A percentile compares a stretch with the other conserved stretches of the same genome.
Conservation (phyloP, 208 protist genomes). For the Leishmania aethiopica region DNA sequence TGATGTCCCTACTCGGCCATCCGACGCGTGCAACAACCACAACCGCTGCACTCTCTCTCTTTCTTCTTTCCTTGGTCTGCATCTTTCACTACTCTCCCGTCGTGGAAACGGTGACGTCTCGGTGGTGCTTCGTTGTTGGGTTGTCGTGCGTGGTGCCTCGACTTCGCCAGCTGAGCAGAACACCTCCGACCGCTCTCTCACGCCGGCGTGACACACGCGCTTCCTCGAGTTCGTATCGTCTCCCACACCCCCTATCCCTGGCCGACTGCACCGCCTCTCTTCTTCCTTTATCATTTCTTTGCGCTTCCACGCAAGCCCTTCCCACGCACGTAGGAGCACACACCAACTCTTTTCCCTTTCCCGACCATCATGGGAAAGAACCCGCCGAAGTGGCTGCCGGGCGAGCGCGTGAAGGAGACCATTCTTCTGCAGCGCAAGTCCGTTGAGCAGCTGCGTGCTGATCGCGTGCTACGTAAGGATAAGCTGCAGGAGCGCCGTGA, state of each 20-base stretch:
- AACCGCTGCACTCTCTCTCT: neutral
- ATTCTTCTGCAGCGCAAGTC: constrained; percentile 92
- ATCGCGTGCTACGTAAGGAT: constrained; percentile 80
- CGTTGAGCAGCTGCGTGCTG: constrained; percentile 86
- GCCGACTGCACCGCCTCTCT: neutral
- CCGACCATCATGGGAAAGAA: constrained; percentile 72
- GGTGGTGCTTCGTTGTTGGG: neutral
- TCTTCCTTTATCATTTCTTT: neutral
- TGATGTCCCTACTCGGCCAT: neutral
- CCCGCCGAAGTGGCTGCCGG: constrained; percentile 90
- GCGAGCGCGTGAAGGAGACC: constrained; percentile 92
- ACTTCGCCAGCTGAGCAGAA: neutral
- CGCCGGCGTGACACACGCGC: neutral
- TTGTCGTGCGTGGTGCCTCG: constrained; percentile 11
- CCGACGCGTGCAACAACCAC: neutral
- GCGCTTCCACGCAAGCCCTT: neutral
- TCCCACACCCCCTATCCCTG: neutral
- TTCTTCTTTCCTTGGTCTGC: neutral
- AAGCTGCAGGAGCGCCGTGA: constrained; percentile 82
- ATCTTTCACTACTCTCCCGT: neutral
- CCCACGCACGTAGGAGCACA: neutral
- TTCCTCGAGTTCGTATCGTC: neutral
- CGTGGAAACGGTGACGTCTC: constrained; percentile 7
- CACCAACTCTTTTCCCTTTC: neutral
- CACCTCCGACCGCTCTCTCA: neutral